Percentiles rank a stretch among this genome's conserved stretches.
These are phyloP conservation scores for Venturia asperata DNA, from an alignment of 2,329 filamentous ascomycete species.

Conservation along the genomic window DNA sequence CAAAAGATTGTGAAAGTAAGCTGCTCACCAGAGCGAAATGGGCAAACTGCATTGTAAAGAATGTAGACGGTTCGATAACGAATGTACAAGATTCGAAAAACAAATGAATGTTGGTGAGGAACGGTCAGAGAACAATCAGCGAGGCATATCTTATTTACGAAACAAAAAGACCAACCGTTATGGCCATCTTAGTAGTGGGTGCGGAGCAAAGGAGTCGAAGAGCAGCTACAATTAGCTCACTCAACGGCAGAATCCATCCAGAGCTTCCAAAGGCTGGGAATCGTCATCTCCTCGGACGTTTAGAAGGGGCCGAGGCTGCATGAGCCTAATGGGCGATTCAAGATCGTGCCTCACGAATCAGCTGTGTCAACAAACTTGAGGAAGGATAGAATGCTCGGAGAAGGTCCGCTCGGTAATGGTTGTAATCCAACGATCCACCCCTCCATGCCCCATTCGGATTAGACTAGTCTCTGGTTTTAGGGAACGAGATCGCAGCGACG, in stretches of 20 bases:
- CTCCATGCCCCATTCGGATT: background rate
- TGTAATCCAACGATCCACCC: too few relatives aligned
- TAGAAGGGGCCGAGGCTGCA: background rate
- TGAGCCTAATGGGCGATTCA: background rate
- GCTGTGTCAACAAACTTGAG: background rate
- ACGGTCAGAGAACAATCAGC: background rate
- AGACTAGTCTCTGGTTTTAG: background rate
- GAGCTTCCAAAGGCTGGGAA: background rate
- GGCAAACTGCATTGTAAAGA: background rate
- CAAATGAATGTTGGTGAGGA: too few relatives aligned
- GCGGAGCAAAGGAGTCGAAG: background rate
- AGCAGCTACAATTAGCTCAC: background rate
- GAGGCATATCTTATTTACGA: background rate
- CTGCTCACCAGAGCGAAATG: conserved; percentile 1
- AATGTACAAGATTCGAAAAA: background rate
- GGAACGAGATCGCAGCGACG: background rate
- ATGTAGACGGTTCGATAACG: background rate
- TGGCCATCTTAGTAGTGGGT: background rate
- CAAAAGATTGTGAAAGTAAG: background rate
- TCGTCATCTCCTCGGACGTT: background rate
- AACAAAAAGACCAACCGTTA: background rate
- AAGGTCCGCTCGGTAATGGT: background rate
- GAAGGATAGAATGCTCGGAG: background rate
- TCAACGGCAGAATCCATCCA: background rate
- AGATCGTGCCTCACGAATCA: background rate